phyloP scores from a whole-genome alignment of 495 filamentous ascomycete species.

The Patellaria atrata region DNA sequence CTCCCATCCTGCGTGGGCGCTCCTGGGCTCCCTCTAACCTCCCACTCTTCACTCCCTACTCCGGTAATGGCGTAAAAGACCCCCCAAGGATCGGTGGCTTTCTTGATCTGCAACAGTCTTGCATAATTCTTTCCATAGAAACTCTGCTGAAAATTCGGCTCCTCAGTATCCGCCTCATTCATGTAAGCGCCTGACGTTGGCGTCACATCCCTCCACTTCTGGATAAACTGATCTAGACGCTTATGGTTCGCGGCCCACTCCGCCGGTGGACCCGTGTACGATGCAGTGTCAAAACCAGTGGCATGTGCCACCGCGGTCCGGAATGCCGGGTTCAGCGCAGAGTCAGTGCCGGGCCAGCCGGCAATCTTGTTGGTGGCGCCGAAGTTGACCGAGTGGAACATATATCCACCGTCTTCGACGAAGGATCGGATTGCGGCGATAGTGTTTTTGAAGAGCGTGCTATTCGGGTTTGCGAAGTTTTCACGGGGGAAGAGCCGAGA shows the following conservation, averaged over 20 bases:
- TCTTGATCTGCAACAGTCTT: conserved; percentile 33
- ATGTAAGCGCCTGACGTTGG: conserved; percentile 16
- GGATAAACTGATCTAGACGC: conserved; percentile 7
- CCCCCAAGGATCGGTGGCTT: conserved; percentile 35
- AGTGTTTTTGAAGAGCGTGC: conserved; percentile 3
- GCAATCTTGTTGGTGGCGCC: conserved; percentile 6
- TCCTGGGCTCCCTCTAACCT: conserved; percentile 22
- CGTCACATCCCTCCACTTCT: conserved; percentile 11
- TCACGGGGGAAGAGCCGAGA: conserved; percentile 13
- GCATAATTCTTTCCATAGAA: conserved; percentile 25
- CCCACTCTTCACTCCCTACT: conserved; percentile 34
- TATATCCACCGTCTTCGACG: conserved; percentile 15
- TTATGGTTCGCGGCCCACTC: conserved; percentile 6
- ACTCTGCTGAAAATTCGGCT: conserved; percentile 17
- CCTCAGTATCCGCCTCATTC: conserved; percentile 19
- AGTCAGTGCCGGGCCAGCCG: conserved; percentile 8
- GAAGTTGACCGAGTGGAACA: conserved; percentile 14
- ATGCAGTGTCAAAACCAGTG: conserved; percentile 10
- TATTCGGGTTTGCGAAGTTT: conserved; percentile 5
- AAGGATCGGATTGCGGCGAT: conserved; percentile 11
- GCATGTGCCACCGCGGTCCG: conserved; percentile 10
- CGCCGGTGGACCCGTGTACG: conserved; percentile 7
- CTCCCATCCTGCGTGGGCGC: conserved; percentile 12
- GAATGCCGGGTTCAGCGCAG: conserved; percentile 6
- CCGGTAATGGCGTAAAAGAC: conserved; percentile 37